These are phyloP conservation scores for Pulveroboletus sp. DNA, from an alignment of 768 basidiomycete species.

Conservation along the genomic window DNA sequence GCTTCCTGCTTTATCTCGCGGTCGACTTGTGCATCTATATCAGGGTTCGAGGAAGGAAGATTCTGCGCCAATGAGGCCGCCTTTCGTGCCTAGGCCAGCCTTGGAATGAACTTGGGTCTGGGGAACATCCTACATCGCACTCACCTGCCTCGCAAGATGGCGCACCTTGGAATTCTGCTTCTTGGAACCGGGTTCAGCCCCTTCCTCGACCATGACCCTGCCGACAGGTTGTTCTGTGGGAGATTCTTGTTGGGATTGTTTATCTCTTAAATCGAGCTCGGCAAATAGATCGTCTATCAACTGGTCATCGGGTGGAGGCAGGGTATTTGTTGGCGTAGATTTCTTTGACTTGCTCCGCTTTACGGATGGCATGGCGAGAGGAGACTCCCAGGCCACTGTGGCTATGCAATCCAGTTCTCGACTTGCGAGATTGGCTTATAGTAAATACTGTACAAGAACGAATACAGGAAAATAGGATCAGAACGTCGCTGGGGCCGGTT, in stretches of 20 bases:
- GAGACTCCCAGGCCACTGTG: conserved; percentile 2
- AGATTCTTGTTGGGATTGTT: conserved; percentile 47
- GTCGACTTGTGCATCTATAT: conserved; percentile 56
- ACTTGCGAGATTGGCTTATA: too few species aligned
- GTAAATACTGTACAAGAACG: too few species aligned
- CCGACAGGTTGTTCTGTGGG: conserved; percentile 41
- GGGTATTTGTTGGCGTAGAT: conserved; percentile 14
- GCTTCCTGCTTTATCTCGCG: conserved; percentile 70
- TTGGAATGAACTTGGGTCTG: conserved; percentile 1
- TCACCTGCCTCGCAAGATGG: conserved; percentile 71
- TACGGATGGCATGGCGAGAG: conserved; percentile 19
- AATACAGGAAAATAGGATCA: too few species aligned
- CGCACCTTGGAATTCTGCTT: conserved; percentile 63
- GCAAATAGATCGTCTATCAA: conserved; percentile 75
- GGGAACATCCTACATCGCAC: conserved; percentile 8
- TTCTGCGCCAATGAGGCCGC: conserved; percentile 60
- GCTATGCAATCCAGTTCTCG: too few species aligned
- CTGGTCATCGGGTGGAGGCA: conserved; percentile 43
- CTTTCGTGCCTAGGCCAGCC: conserved; percentile 58
- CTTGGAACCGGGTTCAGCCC: conserved; percentile 18
- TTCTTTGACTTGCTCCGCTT: conserved; percentile 62
- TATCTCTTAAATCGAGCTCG: conserved; percentile 68
- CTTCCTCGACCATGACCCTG: conserved; percentile 9
- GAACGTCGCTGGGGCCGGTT: too few species aligned
- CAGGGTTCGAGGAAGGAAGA: conserved; percentile 51